phyloP scores from a whole-genome alignment of 352 stramenopile genomes.

The Lagenidium giganteum region DNA sequence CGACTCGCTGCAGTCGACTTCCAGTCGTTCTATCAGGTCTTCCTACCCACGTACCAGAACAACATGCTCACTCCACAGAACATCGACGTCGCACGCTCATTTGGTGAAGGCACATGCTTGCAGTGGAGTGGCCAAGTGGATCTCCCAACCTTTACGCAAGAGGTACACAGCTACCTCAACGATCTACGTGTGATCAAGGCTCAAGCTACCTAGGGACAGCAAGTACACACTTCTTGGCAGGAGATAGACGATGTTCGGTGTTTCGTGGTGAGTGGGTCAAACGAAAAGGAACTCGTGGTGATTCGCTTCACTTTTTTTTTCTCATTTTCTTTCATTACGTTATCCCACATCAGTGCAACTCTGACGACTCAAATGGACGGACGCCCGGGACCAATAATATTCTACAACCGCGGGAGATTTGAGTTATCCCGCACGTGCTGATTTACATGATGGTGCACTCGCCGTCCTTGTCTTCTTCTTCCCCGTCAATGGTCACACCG shows the following conservation, averaged over 20 bases:
- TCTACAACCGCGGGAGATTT: too few relatives aligned
- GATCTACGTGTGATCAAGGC: slow-evolving; percentile 73
- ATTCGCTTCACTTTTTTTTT: too few relatives aligned
- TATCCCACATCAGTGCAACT: too few relatives aligned
- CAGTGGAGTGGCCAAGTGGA: slow-evolving; percentile 76
- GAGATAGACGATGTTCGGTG: too few relatives aligned
- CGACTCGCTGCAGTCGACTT: slow-evolving; percentile 72
- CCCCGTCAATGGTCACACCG: slow-evolving; percentile 6
- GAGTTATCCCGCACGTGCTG: too few relatives aligned
- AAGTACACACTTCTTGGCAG: too few relatives aligned
- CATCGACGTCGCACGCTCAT: slow-evolving; percentile 37
- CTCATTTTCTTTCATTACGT: too few relatives aligned
- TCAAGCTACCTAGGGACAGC: slow-evolving; percentile 32
- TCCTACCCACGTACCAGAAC: slow-evolving; percentile 54
- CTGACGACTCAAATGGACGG: too few relatives aligned
- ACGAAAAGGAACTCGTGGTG: too few relatives aligned
- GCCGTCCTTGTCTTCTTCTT: slow-evolving; percentile 61
- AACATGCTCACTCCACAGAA: slow-evolving; percentile 54
- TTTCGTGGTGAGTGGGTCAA: too few relatives aligned
- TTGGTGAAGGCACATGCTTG: slow-evolving; percentile 53
- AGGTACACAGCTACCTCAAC: slow-evolving; percentile 69
- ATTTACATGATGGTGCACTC: slow-evolving; percentile 86
- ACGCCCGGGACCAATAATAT: too few relatives aligned
- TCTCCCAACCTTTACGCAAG: slow-evolving; percentile 65
- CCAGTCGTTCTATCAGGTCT: slow-evolving; percentile 68